Evolutionary conservation across 2,329 filamentous ascomycete species (phyloP).

Genomic region (Penicillium fuscoglaucum): DNA sequence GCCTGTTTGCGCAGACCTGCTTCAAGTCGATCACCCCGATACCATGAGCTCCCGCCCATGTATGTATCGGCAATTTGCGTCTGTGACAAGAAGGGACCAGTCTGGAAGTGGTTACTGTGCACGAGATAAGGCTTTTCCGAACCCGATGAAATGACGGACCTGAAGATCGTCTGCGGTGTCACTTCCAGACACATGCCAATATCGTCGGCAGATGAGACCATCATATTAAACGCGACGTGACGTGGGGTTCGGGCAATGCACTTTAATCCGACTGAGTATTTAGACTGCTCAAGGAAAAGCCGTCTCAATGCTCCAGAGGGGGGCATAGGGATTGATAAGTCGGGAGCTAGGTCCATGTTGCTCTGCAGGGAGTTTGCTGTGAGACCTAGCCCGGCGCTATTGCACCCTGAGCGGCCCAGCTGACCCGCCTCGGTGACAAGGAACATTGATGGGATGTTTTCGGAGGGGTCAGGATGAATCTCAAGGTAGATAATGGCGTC

Average conservation of each 20-base stretch:
- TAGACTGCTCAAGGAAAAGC: background rate
- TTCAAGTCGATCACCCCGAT: background rate
- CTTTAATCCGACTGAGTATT: background rate
- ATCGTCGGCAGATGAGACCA: background rate
- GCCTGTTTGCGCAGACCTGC: background rate
- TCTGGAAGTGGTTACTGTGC: background rate
- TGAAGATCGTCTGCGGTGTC: background rate
- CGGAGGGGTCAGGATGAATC: background rate
- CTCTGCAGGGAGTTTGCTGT: background rate
- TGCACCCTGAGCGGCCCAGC: background rate
- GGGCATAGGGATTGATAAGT: background rate
- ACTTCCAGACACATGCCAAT: background rate
- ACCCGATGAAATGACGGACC: background rate
- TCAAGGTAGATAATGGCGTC: background rate
- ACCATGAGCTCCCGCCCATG: background rate
- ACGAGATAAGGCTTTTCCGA: background rate
- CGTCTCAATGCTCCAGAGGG: background rate
- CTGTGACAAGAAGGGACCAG: background rate
- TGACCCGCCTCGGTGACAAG: background rate
- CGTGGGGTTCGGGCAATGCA: background rate
- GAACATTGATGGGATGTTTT: background rate
- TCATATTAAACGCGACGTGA: background rate
- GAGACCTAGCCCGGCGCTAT: background rate
- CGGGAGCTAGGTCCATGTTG: background rate
- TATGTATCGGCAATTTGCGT: background rate